A percentile compares a stretch with the other conserved stretches of the same genome.
These are phyloP conservation scores for Cucurbita moschata DNA, from an alignment of 306 rosid genomes.

Conservation along the genomic window DNA sequence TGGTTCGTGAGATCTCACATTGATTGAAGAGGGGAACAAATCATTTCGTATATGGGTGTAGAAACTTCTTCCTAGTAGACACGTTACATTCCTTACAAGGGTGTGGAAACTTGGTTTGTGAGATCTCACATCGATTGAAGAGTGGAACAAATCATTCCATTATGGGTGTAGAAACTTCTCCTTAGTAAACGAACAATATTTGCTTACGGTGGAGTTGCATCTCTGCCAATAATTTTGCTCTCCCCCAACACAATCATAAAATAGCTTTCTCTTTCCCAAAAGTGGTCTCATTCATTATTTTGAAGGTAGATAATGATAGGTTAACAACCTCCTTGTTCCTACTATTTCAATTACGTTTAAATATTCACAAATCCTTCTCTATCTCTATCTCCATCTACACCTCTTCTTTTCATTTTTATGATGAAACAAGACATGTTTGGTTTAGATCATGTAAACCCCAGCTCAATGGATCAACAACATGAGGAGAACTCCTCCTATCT, in stretches of 20 bases:
- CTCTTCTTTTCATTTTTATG: not conserved
- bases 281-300: constrained; percentile 6
- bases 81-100: too few species aligned
- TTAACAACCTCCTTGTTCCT: not conserved
- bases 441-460: not conserved
- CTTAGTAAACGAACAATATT: too few species aligned
- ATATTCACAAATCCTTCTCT: not conserved
- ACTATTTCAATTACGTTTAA: not conserved
- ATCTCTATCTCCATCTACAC: not conserved
- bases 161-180: too few species aligned
- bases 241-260: not conserved
- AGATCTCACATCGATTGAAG: too few species aligned
- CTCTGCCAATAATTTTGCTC: too few species aligned
- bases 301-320: constrained; percentile 1
- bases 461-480: not conserved
- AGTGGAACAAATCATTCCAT: too few species aligned
- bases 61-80: too few species aligned
- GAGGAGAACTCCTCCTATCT: not conserved
- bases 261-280: constrained; percentile 3
- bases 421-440: not conserved
- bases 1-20: too few species aligned
- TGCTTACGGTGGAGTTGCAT: too few species aligned
- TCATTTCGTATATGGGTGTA: too few species aligned
- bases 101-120: too few species aligned
- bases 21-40: too few species aligned